Base-by-base conservation (phyloP, 441 rosid genomes). In the Eutrema salsugineum region DNA sequence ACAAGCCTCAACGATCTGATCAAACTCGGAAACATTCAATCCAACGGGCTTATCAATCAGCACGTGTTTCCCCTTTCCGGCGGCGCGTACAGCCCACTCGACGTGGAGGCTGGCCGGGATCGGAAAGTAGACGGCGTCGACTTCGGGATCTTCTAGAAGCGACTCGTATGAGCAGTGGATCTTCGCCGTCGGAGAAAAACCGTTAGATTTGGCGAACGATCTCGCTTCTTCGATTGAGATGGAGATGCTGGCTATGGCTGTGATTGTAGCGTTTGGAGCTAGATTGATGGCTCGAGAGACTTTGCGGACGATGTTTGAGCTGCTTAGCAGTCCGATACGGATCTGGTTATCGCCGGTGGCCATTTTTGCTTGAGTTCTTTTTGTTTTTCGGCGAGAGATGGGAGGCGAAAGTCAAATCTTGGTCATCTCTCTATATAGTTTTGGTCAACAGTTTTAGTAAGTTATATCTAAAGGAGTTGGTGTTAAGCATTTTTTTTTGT, bases 31-130 rank as follows among this genome's bases (percentile, higher is more conserved):
- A 2, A 73, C 85, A 64, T 77, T 82, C 8, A 84, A 8, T 6
- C 83, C 96, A 49, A 89, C 85, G 0, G 96, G 98, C 76, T 91
- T 93, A 83, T 93, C 97, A 76, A 87, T 57, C 39, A 93, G 68
- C 35, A 93, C 39, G 64, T 93, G 98, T 77, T 93, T 93, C 82
- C 83, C 84, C 44, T 88, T 85, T 72, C 61, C 44, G 6, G 96
- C 98, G 11, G 82, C 88, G 72, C 68, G 54, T 51, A 80, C 63
- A 19, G 93, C 89, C 96, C 97, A 93, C 43, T 78, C 77, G 54
- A 78, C 74, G 81, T 91, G 98, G 64, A 87, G 85, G 75, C 91
- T 76, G 2, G 96, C 81, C 28, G 97, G 97, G 6, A 91, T 72
- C 8, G 98, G 93, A 16, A 89, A 10, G 48, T 91, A 93, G 39